Percentiles rank a stretch among this genome's conserved stretches.
Conservation (phyloP, 768 basidiomycete genomes). For the Rhodocollybia butyracea region DNA sequence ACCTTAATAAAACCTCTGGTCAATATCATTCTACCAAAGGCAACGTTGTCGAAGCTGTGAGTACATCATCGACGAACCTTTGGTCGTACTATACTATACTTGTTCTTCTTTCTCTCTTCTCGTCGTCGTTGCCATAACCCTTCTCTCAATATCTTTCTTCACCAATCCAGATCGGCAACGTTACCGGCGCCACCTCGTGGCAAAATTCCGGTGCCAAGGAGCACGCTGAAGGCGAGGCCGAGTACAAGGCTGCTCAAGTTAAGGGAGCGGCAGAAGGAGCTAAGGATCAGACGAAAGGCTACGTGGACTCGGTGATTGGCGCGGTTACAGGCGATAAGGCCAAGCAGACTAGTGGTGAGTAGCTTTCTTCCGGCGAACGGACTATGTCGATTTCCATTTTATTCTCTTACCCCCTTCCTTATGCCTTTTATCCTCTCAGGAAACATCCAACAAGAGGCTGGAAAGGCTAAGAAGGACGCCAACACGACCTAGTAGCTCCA, state of each 20-base stretch:
- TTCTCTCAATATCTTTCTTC: neutral
- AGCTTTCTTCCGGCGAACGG: too few species aligned
- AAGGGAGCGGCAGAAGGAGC: constrained; percentile 50
- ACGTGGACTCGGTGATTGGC: constrained; percentile 48
- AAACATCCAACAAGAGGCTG: constrained; percentile 35
- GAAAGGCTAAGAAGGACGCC: constrained; percentile 19
- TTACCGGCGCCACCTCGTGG: constrained; percentile 45
- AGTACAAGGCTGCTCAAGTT: constrained; percentile 40
- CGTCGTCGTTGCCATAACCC: neutral
- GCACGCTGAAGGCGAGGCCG: constrained; percentile 49
- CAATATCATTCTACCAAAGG: constrained; percentile 28
- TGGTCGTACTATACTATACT: too few species aligned
- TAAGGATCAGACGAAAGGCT: constrained; percentile 40
- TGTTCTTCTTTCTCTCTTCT: neutral
- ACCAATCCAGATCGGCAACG: constrained; percentile 42
- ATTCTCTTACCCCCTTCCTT: neutral
- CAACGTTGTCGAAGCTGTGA: constrained; percentile 16
- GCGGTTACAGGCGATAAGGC: constrained; percentile 47
- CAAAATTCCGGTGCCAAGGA: constrained; percentile 47
- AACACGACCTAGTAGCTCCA: too few species aligned
- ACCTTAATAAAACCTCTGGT: constrained; percentile 26
- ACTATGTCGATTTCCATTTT: too few species aligned
- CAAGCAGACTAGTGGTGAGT: constrained; percentile 40
- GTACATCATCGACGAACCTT: too few species aligned
- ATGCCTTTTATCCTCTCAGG: constrained; percentile 31